Evolutionary conservation across 225 moss, liverwort and hornwort species (phyloP).

Genomic region (Ulota crispa): DNA sequence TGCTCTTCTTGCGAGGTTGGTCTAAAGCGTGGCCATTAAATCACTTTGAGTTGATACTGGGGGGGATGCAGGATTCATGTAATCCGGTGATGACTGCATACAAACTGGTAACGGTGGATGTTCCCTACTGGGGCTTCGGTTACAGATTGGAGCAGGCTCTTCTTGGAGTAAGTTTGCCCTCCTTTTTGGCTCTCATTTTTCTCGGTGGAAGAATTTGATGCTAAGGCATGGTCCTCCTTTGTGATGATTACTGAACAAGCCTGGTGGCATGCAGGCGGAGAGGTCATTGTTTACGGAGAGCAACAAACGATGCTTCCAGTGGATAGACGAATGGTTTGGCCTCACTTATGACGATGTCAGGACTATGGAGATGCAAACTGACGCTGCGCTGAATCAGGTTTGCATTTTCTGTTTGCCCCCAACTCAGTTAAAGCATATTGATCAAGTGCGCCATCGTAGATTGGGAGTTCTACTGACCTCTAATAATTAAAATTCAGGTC

Average conservation of each 20-base stretch:
- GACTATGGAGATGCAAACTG: slow-evolving; percentile 66
- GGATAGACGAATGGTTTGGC: slow-evolving; percentile 96
- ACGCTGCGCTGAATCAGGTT: slow-evolving; percentile 65
- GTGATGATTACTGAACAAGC: slow-evolving; percentile 12
- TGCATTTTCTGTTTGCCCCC: background rate
- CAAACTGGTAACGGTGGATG: slow-evolving; percentile 92
- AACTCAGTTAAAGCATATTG: background rate
- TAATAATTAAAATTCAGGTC: background rate
- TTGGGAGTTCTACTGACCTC: background rate
- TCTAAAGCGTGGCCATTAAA: background rate
- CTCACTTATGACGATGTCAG: slow-evolving; percentile 79
- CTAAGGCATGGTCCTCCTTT: slow-evolving; percentile 1
- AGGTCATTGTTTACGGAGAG: slow-evolving; percentile 80
- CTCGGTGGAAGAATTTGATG: background rate
- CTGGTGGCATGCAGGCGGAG: slow-evolving; percentile 61
- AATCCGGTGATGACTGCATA: slow-evolving; percentile 94
- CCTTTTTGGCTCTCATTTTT: background rate
- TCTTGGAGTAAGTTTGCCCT: slow-evolving; percentile 53
- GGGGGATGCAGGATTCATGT: slow-evolving; percentile 46
- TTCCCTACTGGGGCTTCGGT: slow-evolving; percentile 96
- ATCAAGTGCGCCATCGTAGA: background rate
- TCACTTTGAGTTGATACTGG: background rate
- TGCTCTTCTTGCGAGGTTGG: background rate
- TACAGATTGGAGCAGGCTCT: slow-evolving; percentile 92
- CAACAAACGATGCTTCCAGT: slow-evolving; percentile 79